phyloP scores from a whole-genome alignment of 352 stramenopile species.

The Aphanomyces invadans region DNA sequence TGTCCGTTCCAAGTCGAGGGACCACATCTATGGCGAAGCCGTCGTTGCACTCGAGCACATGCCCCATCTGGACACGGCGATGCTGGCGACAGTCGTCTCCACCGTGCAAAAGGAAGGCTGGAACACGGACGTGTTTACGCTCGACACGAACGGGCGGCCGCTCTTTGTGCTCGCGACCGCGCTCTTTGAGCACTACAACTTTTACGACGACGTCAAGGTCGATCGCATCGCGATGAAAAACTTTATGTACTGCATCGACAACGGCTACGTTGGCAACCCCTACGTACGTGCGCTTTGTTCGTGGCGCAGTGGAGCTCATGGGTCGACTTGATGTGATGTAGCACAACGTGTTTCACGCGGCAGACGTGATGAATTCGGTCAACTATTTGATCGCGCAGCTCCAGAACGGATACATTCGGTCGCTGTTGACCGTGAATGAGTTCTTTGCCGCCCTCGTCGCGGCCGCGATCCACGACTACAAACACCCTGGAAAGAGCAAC shows the following conservation, averaged over 20 bases:
- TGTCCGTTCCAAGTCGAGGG: constrained; percentile 15
- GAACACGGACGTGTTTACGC: constrained; percentile 51
- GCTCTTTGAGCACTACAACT: constrained; percentile 19
- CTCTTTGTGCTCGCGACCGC: constrained; percentile 15
- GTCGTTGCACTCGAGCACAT: constrained; percentile 46
- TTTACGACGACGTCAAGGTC: constrained; percentile 33
- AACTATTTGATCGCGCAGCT: constrained; percentile 24
- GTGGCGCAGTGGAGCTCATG: too few relatives aligned
- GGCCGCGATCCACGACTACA: constrained; percentile 31
- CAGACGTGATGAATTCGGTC: constrained; percentile 24
- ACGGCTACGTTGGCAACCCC: constrained; percentile 16
- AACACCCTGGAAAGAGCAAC: constrained; percentile 29
- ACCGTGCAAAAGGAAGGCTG: constrained; percentile 58
- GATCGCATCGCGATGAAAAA: constrained; percentile 17
- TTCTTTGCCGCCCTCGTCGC: constrained; percentile 26
- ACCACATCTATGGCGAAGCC: constrained; percentile 11
- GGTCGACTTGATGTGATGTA: too few relatives aligned
- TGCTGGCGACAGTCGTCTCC: constrained; percentile 38
- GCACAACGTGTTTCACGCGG: constrained; percentile 24
- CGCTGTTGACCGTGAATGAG: constrained; percentile 17
- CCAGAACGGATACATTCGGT: constrained; percentile 15
- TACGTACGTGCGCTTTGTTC: constrained; percentile 18
- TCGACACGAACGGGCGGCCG: constrained; percentile 25
- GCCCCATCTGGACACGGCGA: constrained; percentile 51
- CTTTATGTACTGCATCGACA: constrained; percentile 20